Conservation (phyloP, 2,329 filamentous ascomycete genomes). For the Colletotrichum somersetense region DNA sequence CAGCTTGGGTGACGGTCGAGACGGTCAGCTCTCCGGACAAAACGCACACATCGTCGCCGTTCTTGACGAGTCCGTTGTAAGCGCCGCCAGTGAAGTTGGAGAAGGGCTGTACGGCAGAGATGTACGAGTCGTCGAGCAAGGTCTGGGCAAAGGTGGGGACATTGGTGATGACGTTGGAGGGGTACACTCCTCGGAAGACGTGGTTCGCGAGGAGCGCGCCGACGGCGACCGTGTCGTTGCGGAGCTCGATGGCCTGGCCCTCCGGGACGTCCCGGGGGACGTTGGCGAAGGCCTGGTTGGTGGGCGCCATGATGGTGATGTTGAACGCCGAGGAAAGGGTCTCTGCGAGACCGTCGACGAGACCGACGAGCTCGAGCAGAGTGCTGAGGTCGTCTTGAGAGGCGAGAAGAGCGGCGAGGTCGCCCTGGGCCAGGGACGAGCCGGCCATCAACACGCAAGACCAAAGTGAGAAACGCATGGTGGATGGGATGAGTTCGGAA, state of each 20-base stretch:
- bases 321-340: too few species aligned
- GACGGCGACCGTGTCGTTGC: slow-evolving; percentile 50
- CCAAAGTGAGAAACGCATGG: slow-evolving; percentile 22
- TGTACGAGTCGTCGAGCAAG: slow-evolving; percentile 48
- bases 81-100: slow-evolving; percentile 54
- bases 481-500: background rate
- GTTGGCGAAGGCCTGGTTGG: too few species aligned
- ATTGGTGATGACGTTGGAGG: slow-evolving; percentile 47
- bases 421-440: slow-evolving; percentile 41
- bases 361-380: too few species aligned
- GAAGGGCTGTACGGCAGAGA: slow-evolving; percentile 51
- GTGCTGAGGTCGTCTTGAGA: too few species aligned
- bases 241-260: slow-evolving; percentile 27
- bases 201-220: slow-evolving; percentile 50
- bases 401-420: slow-evolving; percentile 26
- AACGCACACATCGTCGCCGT: slow-evolving; percentile 49
- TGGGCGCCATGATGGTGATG: too few species aligned
- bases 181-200: slow-evolving; percentile 50
- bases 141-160: slow-evolving; percentile 49
- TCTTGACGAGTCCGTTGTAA: slow-evolving; percentile 52
- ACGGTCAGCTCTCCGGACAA: slow-evolving; percentile 51
- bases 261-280: too few species aligned
- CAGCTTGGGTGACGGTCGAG: slow-evolving; percentile 51
- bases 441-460: slow-evolving; percentile 5
- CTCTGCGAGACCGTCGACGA: too few species aligned